Evolutionary conservation across 306 rosid species (phyloP).

Genomic region (Sicyos edulis): DNA sequence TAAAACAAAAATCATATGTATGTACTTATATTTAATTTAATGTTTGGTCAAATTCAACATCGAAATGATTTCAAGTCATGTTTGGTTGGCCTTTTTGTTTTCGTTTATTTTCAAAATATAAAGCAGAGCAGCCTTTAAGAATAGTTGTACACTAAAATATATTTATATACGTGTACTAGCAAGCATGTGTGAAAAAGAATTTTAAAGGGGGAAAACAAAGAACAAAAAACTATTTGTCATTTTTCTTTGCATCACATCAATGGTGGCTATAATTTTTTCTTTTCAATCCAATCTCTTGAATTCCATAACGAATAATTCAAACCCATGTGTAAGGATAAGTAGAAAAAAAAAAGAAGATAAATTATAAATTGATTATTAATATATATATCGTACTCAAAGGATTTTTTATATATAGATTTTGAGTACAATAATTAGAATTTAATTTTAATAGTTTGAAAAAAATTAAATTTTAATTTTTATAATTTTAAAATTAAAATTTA

Average conservation of each 20-base stretch:
- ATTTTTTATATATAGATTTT: too few relatives aligned
- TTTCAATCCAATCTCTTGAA: not conserved
- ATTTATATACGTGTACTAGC: not conserved
- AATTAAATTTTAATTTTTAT: too few relatives aligned
- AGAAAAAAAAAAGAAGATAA: too few relatives aligned
- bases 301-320: not conserved
- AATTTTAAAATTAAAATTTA: too few relatives aligned
- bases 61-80: not conserved
- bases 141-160: not conserved
- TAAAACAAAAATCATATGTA: too few relatives aligned
- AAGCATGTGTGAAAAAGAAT: not conserved
- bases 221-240: not conserved
- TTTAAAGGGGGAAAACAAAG: not conserved
- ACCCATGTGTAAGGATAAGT: too few relatives aligned
- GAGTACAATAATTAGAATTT: too few relatives aligned
- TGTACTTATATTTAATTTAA: too few relatives aligned
- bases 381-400: too few relatives aligned
- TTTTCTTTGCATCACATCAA: not conserved
- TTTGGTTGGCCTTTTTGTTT: slow-evolving; percentile 1
- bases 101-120: not conserved
- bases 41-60: too few relatives aligned
- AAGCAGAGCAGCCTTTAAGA: slow-evolving; percentile 5
- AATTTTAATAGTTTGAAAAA: too few relatives aligned
- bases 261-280: not conserved
- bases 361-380: too few relatives aligned